Conservation (phyloP, 1,139 yeast species). For the Martiniozyma asiatica region DNA sequence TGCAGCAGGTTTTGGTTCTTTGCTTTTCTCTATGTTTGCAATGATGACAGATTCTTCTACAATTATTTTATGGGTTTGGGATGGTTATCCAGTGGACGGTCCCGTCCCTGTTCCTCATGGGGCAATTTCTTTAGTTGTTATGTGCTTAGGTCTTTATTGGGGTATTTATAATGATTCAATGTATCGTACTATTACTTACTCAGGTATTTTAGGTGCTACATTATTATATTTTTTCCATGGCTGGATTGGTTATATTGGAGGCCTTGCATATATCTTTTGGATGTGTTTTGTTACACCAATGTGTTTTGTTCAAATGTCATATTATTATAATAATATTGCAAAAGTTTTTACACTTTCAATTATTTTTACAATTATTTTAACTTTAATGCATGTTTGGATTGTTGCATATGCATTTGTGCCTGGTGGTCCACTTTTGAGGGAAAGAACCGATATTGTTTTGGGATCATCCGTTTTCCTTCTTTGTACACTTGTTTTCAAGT, state of each 20-base stretch:
- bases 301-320: constrained; percentile 29
- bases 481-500: constrained; percentile 23
- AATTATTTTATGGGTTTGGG: constrained; percentile 86
- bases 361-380: constrained; percentile 40
- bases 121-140: constrained; percentile 46
- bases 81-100: constrained; percentile 78
- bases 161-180: constrained; percentile 24
- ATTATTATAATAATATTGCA: constrained; percentile 8
- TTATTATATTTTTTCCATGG: constrained; percentile 42
- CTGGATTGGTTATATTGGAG: constrained; percentile 83
- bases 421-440: constrained; percentile 78
- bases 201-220: constrained; percentile 39
- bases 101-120: constrained; percentile 91
- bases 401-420: constrained; percentile 99
- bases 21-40: constrained; percentile 62
- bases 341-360: constrained; percentile 35
- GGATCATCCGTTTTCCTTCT: constrained; percentile 38
- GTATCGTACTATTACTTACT: constrained; percentile 11
- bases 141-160: constrained; percentile 45
- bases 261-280: constrained; percentile 51
- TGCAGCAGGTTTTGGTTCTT: constrained; percentile 66
- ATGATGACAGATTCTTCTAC: constrained; percentile 77
- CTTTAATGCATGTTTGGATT: constrained; percentile 85
- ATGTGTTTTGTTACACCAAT: constrained; percentile 53
- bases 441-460: constrained; percentile 69